These are phyloP conservation scores for Neurospora sp. DNA, from an alignment of 495 filamentous ascomycete genomes.

Conservation along the genomic window DNA sequence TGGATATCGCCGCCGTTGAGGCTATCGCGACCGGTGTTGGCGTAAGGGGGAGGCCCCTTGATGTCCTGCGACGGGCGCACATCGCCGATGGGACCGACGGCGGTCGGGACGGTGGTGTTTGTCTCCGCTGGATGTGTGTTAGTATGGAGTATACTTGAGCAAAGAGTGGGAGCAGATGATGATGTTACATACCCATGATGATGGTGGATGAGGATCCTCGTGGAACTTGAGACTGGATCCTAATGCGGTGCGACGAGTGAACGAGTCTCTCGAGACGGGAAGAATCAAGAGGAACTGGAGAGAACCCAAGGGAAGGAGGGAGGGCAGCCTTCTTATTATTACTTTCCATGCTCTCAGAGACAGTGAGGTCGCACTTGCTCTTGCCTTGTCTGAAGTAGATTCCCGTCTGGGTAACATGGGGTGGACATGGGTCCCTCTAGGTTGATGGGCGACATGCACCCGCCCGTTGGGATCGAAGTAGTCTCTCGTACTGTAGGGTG, in stretches of 20 bases:
- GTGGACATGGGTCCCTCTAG: background rate
- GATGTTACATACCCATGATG: background rate
- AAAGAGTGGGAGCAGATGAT: no score
- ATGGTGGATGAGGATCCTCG: background rate
- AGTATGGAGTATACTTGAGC: no score
- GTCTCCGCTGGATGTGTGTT: background rate
- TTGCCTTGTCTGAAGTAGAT: background rate
- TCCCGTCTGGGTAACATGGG: background rate
- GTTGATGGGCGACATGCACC: background rate
- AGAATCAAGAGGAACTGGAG: background rate
- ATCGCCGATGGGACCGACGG: background rate
- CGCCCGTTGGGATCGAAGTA: no score
- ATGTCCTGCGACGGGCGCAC: background rate
- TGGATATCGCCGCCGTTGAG: conserved; percentile 12
- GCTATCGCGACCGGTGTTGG: background rate
- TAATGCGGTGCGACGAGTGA: background rate
- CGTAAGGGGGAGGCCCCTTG: conserved; percentile 2
- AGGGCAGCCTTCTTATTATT: background rate
- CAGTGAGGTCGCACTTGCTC: background rate
- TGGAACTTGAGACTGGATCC: background rate
- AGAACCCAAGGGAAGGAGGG: background rate
- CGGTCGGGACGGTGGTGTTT: background rate
- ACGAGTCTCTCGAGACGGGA: background rate
- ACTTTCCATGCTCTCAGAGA: background rate
- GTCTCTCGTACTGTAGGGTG: background rate